A percentile compares a stretch with the other conserved stretches of the same genome.
phyloP scores from a whole-genome alignment of 2,329 filamentous ascomycete genomes.

The Leptographium lundbergii region DNA sequence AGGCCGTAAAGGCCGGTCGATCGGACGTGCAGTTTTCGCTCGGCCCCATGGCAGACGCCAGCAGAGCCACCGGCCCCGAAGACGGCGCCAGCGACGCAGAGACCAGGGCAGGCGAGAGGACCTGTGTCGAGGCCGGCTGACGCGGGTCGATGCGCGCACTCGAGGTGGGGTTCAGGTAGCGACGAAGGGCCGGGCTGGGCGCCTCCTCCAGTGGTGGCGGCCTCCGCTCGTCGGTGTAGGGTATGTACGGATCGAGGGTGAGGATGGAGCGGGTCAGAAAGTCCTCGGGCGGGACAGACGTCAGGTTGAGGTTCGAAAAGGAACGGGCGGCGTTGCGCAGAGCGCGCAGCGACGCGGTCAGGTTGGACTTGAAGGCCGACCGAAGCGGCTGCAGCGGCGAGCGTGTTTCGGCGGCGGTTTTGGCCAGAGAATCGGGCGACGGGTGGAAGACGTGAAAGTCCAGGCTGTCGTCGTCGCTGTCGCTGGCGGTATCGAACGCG shows the following conservation, averaged over 20 bases:
- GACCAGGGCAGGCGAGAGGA: background rate
- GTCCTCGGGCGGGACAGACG: slow-evolving; percentile 53
- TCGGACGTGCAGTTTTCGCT: background rate
- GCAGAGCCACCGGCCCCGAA: background rate
- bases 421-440: slow-evolving; percentile 11
- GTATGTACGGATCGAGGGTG: slow-evolving; percentile 52
- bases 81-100: background rate
- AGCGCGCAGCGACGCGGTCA: slow-evolving; percentile 53
- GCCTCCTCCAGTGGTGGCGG: slow-evolving; percentile 50
- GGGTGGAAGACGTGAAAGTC: slow-evolving; percentile 35
- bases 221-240: slow-evolving; percentile 54
- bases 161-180: slow-evolving; percentile 54
- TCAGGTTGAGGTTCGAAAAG: slow-evolving; percentile 48
- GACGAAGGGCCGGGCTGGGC: slow-evolving; percentile 51
- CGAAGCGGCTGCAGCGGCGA: slow-evolving; percentile 32
- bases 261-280: slow-evolving; percentile 55
- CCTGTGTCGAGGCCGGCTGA: slow-evolving; percentile 6
- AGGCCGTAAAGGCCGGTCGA: slow-evolving; percentile 41
- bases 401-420: slow-evolving; percentile 4
- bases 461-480: slow-evolving; percentile 16
- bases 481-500: slow-evolving; percentile 21
- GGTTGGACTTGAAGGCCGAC: slow-evolving; percentile 54
- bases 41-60: slow-evolving; percentile 5
- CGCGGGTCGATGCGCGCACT: slow-evolving; percentile 31
- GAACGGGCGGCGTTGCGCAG: slow-evolving; percentile 51